A percentile compares a stretch with the other conserved stretches of the same genome.
Conservation (phyloP, 1,139 yeast species). For the Geotrichum citri-aurantii region DNA sequence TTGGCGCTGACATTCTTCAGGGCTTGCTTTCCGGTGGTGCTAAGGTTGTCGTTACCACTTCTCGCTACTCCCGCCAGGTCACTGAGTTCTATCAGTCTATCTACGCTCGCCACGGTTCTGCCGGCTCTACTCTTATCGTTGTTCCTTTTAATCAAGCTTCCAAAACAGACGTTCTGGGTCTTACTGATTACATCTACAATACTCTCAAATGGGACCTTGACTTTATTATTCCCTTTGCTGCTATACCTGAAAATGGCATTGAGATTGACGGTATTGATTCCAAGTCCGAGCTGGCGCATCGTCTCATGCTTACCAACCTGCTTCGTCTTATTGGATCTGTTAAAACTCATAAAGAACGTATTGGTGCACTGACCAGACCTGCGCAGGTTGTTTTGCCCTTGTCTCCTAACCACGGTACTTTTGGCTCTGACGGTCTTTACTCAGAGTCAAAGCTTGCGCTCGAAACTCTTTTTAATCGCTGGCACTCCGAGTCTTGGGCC, state of each 20-base stretch:
- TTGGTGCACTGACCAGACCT: conserved; percentile 62
- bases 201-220: conserved; percentile 91
- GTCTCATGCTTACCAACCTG: conserved; percentile 94
- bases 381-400: conserved; percentile 95
- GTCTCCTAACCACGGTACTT: conserved; percentile 98
- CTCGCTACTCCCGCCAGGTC: conserved; percentile 87
- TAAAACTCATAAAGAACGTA: conserved; percentile 62
- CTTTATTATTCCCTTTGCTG: conserved; percentile 94
- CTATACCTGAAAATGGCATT: conserved; percentile 97
- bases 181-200: conserved; percentile 78
- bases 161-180: conserved; percentile 82
- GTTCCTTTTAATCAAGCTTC: conserved; percentile 99
- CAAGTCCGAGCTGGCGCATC: conserved; percentile 92
- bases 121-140: conserved; percentile 85
- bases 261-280: conserved; percentile 91
- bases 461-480: conserved; percentile 95
- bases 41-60: conserved; percentile 90
- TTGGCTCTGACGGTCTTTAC: conserved; percentile 96
- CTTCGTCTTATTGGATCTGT: conserved; percentile 87
- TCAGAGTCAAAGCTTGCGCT: conserved; percentile 93
- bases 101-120: conserved; percentile 87
- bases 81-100: conserved; percentile 93
- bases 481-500: conserved; percentile 97
- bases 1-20: conserved; percentile 94
- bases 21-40: conserved; percentile 98